phyloP scores from a whole-genome alignment of 345 rosid species.

The Acer campestre region DNA sequence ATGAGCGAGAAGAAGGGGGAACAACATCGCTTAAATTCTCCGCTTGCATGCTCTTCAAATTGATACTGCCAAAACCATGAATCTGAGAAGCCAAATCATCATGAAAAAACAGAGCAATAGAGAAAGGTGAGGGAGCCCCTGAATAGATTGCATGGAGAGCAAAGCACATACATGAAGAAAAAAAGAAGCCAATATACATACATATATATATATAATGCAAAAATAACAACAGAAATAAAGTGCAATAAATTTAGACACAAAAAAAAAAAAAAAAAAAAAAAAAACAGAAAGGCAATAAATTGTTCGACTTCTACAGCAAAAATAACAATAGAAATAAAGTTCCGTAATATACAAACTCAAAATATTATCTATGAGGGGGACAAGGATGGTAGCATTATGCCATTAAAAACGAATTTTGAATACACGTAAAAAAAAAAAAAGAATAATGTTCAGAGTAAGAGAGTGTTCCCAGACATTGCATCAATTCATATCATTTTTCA shows the following conservation, averaged over 20 bases:
- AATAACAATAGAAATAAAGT: neutral
- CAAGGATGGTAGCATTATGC: neutral
- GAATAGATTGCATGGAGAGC: constrained; percentile 7
- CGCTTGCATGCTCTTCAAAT: constrained; percentile 95
- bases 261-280: neutral
- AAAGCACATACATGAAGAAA: neutral
- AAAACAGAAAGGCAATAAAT: neutral
- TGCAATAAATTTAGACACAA: too few relatives aligned
- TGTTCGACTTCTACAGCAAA: neutral
- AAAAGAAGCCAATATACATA: neutral
- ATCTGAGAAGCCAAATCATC: constrained; percentile 63
- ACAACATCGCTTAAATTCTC: constrained; percentile 79
- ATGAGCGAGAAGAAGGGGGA: constrained; percentile 86
- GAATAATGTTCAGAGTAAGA: neutral
- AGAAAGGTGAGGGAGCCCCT: constrained; percentile 22
- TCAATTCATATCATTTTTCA: neutral
- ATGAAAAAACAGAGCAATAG: constrained; percentile 24
- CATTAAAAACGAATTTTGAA: neutral
- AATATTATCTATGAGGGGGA: neutral
- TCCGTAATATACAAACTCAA: neutral
- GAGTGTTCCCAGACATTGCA: neutral
- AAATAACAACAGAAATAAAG: too few relatives aligned
- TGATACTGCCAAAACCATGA: constrained; percentile 92
- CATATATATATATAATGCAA: neutral
- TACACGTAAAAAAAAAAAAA: neutral